Evolutionary conservation across 768 basidiomycete genomes (phyloP), one percentile per base, ranked within the genome.

Genomic region (Chalciporus chontae): DNA sequence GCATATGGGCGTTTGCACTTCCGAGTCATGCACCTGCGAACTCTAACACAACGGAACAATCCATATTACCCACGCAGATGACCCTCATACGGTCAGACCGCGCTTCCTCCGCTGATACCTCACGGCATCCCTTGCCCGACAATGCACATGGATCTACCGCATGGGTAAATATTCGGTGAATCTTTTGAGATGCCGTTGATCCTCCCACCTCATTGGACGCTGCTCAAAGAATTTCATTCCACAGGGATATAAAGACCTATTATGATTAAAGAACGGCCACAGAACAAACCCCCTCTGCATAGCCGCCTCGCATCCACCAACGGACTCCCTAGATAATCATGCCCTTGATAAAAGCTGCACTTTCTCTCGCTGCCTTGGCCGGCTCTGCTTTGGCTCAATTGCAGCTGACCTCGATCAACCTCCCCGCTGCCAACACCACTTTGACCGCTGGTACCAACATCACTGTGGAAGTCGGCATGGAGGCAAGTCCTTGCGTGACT

Each of bases 391-490:
- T 56, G 15, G 62, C 59, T 14, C 62, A 63, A n/a, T 6, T 36
- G n/a, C 8, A 4, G 43, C 34, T 19, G 3, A 48, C 56, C 15
- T 27, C 40, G n/a, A 17, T 63, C 27, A 40, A 37, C 10, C 32
- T 36, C 1, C 62, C 62, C 21, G 2, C 52, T 11, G 7, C 56
- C 17, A 52, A 47, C 6, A 51, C 32, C 13, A 51, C 27, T 8
- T 42, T 63, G 18, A 47, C 38, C 7, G 37, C 43, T 0, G 61
- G 59, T 8, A 23, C n/a, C 19, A 8, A 47, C 5, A 9, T 48
- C 19, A 55, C 43, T 6, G 59, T 63, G 2, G 50, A 54, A 50
- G 47, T 63, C 8, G 38, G 26, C 18, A 56, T 63, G 56, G 41
- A 45, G 18, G 62, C 58, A 34, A 47, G 58, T 52, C 34, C 23